Percentiles rank a stretch among this genome's conserved stretches.
Conservation (phyloP, 225 moss, liverwort and hornwort species). For the Rhytidiadelphus loreus region DNA sequence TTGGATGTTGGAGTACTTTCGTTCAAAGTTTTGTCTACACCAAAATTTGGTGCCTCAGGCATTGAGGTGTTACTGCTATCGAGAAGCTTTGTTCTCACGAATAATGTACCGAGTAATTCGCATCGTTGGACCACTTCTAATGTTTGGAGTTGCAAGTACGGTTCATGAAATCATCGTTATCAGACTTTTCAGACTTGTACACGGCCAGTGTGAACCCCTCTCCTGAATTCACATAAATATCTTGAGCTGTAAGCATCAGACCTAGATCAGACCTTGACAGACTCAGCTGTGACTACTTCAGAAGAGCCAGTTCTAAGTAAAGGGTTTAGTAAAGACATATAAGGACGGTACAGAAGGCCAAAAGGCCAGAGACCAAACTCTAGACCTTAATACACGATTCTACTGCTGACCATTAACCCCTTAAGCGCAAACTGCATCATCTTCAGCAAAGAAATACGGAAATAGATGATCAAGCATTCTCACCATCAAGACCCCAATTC, state of each 20-base stretch:
- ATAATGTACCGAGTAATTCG: not conserved
- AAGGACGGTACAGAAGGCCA: not conserved
- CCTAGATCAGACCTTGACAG: not conserved
- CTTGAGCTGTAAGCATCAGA: not conserved
- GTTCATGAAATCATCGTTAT: not conserved
- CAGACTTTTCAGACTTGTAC: too few species aligned
- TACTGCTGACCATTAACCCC: not conserved
- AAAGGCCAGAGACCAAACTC: not conserved
- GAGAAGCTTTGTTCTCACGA: not conserved
- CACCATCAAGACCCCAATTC: not conserved
- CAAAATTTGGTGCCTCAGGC: too few species aligned
- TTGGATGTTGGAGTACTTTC: too few species aligned
- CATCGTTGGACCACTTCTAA: too few species aligned
- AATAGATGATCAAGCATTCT: not conserved
- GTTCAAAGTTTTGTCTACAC: too few species aligned
- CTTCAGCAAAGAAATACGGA: not conserved
- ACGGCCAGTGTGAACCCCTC: not conserved
- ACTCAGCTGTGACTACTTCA: not conserved
- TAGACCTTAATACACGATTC: not conserved
- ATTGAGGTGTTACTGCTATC: too few species aligned
- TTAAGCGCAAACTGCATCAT: not conserved
- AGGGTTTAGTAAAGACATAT: not conserved
- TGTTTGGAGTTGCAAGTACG: not conserved
- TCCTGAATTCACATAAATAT: not conserved
- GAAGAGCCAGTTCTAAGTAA: not conserved